Conservation (phyloP, 352 stramenopile species). For the Pythium brassicae region DNA sequence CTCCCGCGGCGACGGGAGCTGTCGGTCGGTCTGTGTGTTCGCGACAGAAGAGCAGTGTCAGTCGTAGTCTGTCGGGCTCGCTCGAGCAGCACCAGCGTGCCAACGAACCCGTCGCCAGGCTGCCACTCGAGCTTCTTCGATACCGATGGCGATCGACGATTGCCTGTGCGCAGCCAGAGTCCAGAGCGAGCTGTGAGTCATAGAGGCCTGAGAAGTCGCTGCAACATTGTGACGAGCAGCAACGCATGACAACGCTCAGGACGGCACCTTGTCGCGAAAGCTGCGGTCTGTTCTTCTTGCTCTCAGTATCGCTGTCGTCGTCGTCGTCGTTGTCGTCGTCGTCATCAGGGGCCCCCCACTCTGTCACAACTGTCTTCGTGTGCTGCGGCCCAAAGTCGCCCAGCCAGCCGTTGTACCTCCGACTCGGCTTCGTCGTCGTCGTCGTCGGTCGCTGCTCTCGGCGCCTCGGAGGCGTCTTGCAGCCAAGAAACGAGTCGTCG, state of each 20-base stretch:
- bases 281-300: neutral
- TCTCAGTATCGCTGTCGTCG: conserved; percentile 2
- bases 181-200: neutral
- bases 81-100: neutral
- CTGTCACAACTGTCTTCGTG: conserved; percentile 60
- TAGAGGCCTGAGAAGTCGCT: neutral
- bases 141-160: neutral
- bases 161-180: neutral
- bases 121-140: conserved; percentile 48
- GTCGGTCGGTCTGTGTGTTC: neutral
- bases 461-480: conserved; percentile 20
- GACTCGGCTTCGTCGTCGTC: conserved; percentile 16
- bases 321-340: conserved; percentile 17
- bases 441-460: neutral
- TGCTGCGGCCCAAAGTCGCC: conserved; percentile 70
- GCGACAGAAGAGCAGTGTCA: no score
- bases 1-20: neutral
- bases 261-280: neutral
- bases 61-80: neutral
- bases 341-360: conserved; percentile 33
- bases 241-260: neutral
- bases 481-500: conserved; percentile 49
- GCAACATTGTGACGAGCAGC: neutral
- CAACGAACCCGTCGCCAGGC: conserved; percentile 45
- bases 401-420: conserved; percentile 63